Base-by-base conservation (phyloP, 345 rosid species). In the Punica granatum region DNA sequence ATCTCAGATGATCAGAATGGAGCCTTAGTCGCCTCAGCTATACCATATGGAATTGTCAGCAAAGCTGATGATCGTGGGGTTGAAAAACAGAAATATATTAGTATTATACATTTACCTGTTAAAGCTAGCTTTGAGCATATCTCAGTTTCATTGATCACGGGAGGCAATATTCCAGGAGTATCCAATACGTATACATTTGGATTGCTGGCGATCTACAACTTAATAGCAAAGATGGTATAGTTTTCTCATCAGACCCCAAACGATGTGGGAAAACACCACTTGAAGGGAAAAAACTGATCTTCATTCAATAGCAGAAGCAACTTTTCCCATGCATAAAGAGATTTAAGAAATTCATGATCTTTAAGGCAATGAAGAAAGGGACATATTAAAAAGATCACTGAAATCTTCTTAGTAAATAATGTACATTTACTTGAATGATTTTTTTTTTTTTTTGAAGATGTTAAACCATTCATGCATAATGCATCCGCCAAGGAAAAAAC, bases 121-220 rank as follows among this genome's bases (percentile, higher is more conserved):
- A 92, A 78, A 68, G 88, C 90, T 74, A 90, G 82, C 83, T 82
- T 92, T 67, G 91, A 79, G 82, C 85, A 88, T 64, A 80, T 75
- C 69, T 83, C 91, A 64, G 77, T 66, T 48, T 86, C 89, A 32
- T 44, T 67, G 43, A 88, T 78, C 39, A 49, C 56, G 65, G 89
- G 83, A 41, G 92, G 91, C 74, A 92, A 85, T 60, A 92, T 69
- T 39, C 98, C 88, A 13, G 98, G 98, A 33, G 98, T 92, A 74
- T 92, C 98, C 70, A 92, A 67, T 36, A 89, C 79, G 70, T 84
- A 92, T 23, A 87, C 67, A 73, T 79, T 90, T 19, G 98, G 97
- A 83, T 86, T 90, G 79, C 98, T 90, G 32, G 82, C 91, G 23
- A 90, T 84, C 97, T 89, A 83, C 33, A 56, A 12, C 18, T 33